Percentiles rank a stretch among this genome's conserved stretches.
phyloP scores from a whole-genome alignment of 1,139 yeast species.

The Geotrichum carabidarum region DNA sequence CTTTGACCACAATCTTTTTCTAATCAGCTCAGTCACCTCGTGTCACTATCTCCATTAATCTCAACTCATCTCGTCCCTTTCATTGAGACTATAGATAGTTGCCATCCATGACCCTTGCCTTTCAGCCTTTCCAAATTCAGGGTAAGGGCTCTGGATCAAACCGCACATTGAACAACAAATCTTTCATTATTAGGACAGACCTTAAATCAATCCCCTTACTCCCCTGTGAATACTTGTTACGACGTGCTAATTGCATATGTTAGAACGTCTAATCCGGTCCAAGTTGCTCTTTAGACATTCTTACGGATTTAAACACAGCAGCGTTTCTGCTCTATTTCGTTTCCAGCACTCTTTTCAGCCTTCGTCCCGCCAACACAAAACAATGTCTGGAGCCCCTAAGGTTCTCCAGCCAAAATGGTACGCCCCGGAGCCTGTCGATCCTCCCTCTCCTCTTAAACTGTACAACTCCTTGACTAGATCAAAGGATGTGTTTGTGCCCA shows the following conservation, averaged over 20 bases:
- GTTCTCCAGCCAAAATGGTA: constrained; percentile 43
- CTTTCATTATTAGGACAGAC: neutral
- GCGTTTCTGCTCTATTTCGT: neutral
- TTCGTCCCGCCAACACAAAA: neutral
- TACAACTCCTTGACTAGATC: constrained; percentile 81
- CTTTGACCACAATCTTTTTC: neutral
- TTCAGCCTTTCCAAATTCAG: neutral
- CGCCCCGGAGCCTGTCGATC: constrained; percentile 32
- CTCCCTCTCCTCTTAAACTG: constrained; percentile 41
- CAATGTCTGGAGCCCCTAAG: constrained; percentile 5
- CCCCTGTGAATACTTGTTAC: neutral
- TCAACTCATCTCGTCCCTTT: neutral
- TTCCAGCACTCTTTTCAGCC: neutral
- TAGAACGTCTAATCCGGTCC: neutral
- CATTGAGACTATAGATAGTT: neutral
- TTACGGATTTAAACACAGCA: too few species aligned
- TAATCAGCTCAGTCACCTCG: neutral
- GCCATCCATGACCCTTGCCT: neutral
- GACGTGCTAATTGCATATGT: constrained; percentile 4
- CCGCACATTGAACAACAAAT: neutral
- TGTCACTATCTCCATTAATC: neutral
- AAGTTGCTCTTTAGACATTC: neutral
- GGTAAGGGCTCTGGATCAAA: neutral
- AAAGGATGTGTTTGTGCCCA: constrained; percentile 71
- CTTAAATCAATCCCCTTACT: neutral